Evolutionary conservation across 176 grass and related monocot species (phyloP).

Genomic region (Tillandsia fasciculata): DNA sequence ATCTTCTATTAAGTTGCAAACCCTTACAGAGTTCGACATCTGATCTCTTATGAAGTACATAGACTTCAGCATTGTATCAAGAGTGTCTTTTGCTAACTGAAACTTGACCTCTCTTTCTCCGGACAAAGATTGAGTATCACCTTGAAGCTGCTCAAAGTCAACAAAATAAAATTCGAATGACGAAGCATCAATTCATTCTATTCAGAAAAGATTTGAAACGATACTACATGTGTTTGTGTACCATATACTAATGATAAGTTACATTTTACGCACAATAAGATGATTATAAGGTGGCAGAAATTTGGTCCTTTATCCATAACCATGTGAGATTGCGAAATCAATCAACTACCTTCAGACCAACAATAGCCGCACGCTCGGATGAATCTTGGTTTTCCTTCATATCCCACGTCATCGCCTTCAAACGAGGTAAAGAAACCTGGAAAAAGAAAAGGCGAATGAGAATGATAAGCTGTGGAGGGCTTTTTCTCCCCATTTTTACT

Average conservation of each 20-base stretch:
- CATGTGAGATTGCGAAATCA: not conserved
- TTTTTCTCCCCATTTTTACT: too few relatives aligned
- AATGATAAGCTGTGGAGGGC: too few relatives aligned
- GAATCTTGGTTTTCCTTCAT: constrained; percentile 29
- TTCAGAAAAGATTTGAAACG: not conserved
- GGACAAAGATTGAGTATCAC: constrained; percentile 13
- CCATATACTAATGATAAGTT: too few relatives aligned
- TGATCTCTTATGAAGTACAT: constrained; percentile 33
- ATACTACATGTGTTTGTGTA: too few relatives aligned
- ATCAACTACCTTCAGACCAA: constrained; percentile 21
- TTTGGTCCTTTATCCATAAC: too few relatives aligned
- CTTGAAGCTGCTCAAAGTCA: constrained; percentile 31
- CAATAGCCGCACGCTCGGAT: constrained; percentile 18
- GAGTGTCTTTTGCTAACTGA: constrained; percentile 39
- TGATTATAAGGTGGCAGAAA: too few relatives aligned
- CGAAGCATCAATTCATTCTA: constrained; percentile 1
- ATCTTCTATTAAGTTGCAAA: not conserved
- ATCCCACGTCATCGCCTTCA: constrained; percentile 10
- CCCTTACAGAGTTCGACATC: constrained; percentile 20
- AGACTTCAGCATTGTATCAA: constrained; percentile 47
- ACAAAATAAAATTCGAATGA: constrained; percentile 6
- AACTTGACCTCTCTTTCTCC: constrained; percentile 30
- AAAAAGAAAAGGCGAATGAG: too few relatives aligned
- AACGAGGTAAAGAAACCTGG: constrained; percentile 13
- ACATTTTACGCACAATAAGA: too few relatives aligned